These are phyloP conservation scores for Hysterium pulicare DNA, from an alignment of 2,329 filamentous ascomycete genomes.

Conservation along the genomic window DNA sequence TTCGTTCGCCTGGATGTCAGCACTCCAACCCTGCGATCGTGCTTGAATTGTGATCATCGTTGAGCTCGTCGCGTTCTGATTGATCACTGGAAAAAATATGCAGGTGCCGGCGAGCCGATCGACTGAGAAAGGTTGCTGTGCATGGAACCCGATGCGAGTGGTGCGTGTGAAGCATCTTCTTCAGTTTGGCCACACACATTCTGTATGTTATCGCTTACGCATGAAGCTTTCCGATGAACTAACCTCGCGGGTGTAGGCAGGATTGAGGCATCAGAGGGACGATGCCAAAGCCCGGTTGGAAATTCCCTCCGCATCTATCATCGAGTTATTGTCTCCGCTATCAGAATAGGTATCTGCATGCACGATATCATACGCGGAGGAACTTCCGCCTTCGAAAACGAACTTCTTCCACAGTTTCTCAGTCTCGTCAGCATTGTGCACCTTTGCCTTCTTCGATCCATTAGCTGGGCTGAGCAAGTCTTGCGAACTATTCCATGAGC, in stretches of 20 bases:
- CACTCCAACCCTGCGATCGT: too few species aligned
- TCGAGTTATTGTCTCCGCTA: background rate
- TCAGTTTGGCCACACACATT: slow-evolving; percentile 12
- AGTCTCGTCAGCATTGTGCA: slow-evolving; percentile 9
- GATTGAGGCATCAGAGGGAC: slow-evolving; percentile 6
- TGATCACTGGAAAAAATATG: background rate
- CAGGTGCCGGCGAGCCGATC: slow-evolving; percentile 17
- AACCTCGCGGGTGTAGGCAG: slow-evolving; percentile 19
- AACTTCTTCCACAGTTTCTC: slow-evolving; percentile 33
- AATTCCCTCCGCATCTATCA: background rate
- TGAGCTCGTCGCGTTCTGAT: too few species aligned
- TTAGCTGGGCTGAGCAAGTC: slow-evolving; percentile 3
- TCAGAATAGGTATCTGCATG: slow-evolving; percentile 3
- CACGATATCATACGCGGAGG: slow-evolving; percentile 6
- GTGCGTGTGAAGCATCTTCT: background rate
- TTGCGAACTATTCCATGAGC: background rate
- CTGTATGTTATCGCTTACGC: slow-evolving; percentile 23
- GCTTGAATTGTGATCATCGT: too few species aligned
- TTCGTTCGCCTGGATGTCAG: slow-evolving; percentile 14
- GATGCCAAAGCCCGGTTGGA: slow-evolving; percentile 7
- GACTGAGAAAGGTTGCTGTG: slow-evolving; percentile 5
- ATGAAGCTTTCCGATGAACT: slow-evolving; percentile 11
- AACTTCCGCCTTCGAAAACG: slow-evolving; percentile 23
- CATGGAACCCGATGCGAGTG: background rate
- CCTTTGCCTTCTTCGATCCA: background rate